Evolutionary conservation across 1,284 basidiomycete species (phyloP), one percentile per base, ranked within the genome.

Genomic region (Cutaneotrichosporon dermatis): DNA sequence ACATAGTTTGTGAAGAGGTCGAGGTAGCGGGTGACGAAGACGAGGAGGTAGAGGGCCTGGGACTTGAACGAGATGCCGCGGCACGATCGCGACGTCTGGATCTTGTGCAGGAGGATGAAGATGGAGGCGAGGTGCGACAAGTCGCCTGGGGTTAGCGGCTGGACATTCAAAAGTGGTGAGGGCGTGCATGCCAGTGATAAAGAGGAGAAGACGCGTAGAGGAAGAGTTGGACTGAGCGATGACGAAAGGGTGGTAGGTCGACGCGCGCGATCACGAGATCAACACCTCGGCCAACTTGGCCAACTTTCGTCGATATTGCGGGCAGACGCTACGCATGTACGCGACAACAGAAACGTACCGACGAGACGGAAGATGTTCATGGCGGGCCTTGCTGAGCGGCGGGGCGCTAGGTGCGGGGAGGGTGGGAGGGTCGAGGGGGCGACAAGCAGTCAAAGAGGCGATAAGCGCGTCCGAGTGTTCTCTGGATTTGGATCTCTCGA

Each of bases 51-150:
- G 64, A 98, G 85, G 2, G 87, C 86, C 78, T 99, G 95, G 1
- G 96, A 94, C 81, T 97, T 98, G 88, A 98, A 97, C 51, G 92
- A 96, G 68, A 99, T 93, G 70, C 81, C 83, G 67, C 82, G 73
- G 84, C 88, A 91, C 82, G 90, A 92, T 60, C 89, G 84, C 63
- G 88, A 83, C 43, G 85, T 87, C 69, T 86, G 84, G 59, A 93
- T 92, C 69, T 82, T 92, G 77, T 91, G 90, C 65, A 95, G 74
- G 69, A 94, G 83, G 74, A 95, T 92, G 73, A 91, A 82, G 77
- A 94, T 95, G 67, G 90, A 93, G 59, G 90, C 91, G 73, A 97
- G 82, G 80, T 97, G 93, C 72, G 91, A 88, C 76, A 95, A 76
- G 81, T 97, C 93, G 75, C 89, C 92, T 85, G 77, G 57, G 67